These are phyloP conservation scores for Leptographium lundbergii DNA, from an alignment of 2,329 filamentous ascomycete genomes.

Conservation along the genomic window DNA sequence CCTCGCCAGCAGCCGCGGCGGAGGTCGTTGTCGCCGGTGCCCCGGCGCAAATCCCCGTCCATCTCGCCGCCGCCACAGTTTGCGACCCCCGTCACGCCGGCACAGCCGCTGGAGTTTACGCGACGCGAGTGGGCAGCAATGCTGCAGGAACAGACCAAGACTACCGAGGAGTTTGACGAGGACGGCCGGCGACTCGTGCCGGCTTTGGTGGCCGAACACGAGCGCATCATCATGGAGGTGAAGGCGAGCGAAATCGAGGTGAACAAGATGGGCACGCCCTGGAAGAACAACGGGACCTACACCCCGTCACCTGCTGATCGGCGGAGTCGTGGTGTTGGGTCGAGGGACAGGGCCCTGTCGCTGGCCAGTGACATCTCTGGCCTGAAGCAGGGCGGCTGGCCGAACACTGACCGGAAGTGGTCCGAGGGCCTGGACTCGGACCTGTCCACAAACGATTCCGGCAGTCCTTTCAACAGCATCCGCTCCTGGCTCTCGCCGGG, in stretches of 20 bases:
- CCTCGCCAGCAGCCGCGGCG: background rate
- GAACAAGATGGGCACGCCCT: slow-evolving; percentile 9
- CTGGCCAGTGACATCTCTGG: slow-evolving; percentile 6
- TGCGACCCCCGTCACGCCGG: background rate
- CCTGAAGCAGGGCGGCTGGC: slow-evolving; percentile 3
- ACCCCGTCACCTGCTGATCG: background rate
- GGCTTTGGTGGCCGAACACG: slow-evolving; percentile 11
- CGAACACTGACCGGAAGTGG: slow-evolving; percentile 3
- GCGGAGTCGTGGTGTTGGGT: background rate
- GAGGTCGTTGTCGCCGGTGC: background rate
- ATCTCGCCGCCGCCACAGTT: background rate
- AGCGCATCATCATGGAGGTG: slow-evolving; percentile 12
- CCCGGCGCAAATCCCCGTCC: background rate
- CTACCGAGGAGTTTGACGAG: slow-evolving; percentile 9
- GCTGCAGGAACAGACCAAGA: slow-evolving; percentile 7
- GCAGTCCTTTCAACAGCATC: slow-evolving; percentile 12
- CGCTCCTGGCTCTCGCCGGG: slow-evolving; percentile 12
- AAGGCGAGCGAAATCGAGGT: slow-evolving; percentile 13
- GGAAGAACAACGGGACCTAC: slow-evolving; percentile 6
- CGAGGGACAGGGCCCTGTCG: slow-evolving; percentile 10
- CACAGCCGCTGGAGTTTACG: slow-evolving; percentile 5
- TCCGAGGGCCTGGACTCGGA: slow-evolving; percentile 6
- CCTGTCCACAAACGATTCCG: slow-evolving; percentile 9
- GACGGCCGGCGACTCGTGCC: slow-evolving; percentile 9
- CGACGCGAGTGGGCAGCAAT: slow-evolving; percentile 10